phyloP scores from a whole-genome alignment of 495 filamentous ascomycete species.

The Astrothelium macrocarpum region DNA sequence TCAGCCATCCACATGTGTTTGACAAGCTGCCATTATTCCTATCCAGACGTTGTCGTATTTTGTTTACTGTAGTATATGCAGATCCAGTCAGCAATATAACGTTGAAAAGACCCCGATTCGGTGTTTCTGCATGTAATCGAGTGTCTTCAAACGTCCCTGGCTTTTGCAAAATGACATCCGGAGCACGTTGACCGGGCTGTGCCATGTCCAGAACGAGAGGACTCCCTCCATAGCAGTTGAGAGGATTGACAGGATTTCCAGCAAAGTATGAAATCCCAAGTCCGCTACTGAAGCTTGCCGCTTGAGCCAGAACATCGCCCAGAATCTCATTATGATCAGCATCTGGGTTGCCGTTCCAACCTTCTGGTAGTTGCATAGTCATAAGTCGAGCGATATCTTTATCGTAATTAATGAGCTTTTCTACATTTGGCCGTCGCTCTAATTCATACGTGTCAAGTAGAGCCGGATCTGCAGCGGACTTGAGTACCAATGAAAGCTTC shows the following conservation, averaged over 20 bases:
- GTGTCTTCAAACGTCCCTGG: conserved; percentile 37
- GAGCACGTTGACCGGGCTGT: conserved; percentile 33
- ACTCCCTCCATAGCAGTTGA: conserved; percentile 19
- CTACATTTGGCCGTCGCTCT: conserved; percentile 35
- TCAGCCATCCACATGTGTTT: conserved; percentile 27
- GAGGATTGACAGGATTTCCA: conserved; percentile 27
- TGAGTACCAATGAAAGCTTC: conserved; percentile 40
- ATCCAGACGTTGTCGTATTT: conserved; percentile 12
- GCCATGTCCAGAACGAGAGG: background rate
- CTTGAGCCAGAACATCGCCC: conserved; percentile 34
- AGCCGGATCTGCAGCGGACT: conserved; percentile 25
- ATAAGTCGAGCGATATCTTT: conserved; percentile 34
- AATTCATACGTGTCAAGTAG: conserved; percentile 37
- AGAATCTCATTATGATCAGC: conserved; percentile 38
- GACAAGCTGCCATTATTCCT: conserved; percentile 6
- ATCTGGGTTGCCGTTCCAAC: conserved; percentile 35
- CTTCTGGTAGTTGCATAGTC: conserved; percentile 34
- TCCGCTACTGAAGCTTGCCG: conserved; percentile 36
- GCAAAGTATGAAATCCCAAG: conserved; percentile 35
- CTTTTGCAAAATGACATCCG: conserved; percentile 35
- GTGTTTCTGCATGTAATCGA: conserved; percentile 33
- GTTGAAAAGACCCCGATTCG: conserved; percentile 31
- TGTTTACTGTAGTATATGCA: conserved; percentile 12
- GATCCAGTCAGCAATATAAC: conserved; percentile 33
- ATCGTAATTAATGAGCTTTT: conserved; percentile 38